A percentile compares a stretch with the other conserved stretches of the same genome.
phyloP scores from a whole-genome alignment of 2,329 filamentous ascomycete species.

The Emmonsia crescens region DNA sequence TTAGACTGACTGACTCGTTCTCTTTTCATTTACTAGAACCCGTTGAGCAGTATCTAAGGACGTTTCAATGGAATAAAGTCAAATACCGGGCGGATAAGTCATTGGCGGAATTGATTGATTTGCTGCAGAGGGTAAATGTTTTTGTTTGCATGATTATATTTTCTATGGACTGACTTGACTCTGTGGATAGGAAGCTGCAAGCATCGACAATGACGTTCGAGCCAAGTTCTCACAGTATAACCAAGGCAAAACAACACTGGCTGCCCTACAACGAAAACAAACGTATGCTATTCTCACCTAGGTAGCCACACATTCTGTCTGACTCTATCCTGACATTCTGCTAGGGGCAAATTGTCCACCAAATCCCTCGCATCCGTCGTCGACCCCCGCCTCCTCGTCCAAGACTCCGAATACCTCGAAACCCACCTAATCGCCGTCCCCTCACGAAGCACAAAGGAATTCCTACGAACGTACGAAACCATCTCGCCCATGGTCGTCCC shows the following conservation, averaged over 20 bases:
- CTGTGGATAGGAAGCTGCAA: constrained; percentile 60
- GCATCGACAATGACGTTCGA: constrained; percentile 93
- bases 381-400: constrained; percentile 66
- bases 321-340: not conserved
- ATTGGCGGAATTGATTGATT: constrained; percentile 74
- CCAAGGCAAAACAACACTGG: constrained; percentile 72
- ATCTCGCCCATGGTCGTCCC: constrained; percentile 86
- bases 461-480: constrained; percentile 79
- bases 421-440: constrained; percentile 90
- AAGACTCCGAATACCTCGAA: constrained; percentile 91
- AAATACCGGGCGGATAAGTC: constrained; percentile 92
- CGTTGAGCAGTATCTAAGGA: constrained; percentile 83
- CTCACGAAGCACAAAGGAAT: constrained; percentile 69
- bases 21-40: constrained; percentile 52
- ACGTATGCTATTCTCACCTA: constrained; percentile 49
- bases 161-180: not conserved
- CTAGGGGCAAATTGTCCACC: constrained; percentile 80
- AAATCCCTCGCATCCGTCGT: constrained; percentile 88
- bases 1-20: not conserved
- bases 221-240: constrained; percentile 92
- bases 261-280: constrained; percentile 72
- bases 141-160: not conserved
- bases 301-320: not conserved
- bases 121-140: constrained; percentile 65
- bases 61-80: constrained; percentile 94